Base-by-base conservation (phyloP, 345 rosid genomes). In the Citrus mangshanensis region DNA sequence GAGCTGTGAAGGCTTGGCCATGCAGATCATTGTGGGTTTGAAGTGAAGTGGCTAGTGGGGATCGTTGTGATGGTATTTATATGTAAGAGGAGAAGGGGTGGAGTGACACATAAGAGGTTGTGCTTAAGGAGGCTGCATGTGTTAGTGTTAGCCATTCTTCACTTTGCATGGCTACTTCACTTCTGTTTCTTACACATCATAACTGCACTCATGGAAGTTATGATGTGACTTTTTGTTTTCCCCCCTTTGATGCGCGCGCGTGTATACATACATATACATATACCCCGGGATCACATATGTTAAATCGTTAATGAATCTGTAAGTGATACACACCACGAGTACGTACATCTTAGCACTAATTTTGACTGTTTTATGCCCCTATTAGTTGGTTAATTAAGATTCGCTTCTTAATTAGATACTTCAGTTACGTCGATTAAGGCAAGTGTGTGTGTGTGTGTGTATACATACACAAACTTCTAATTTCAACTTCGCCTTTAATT, bases 121-220 rank as follows among this genome's bases (percentile, higher is more conserved):
- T 25, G 56, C 71, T 79, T 38, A 77, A 76, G 84, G 38, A 3
- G 71, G 46, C 9, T 51, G 22, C 56, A 4, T 51, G 56, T 51
- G 56, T 38, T 4, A 27, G 86, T 51, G 56, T 38, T 4, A 27
- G 86, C 79, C 86, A 85, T 79, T 69, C 75, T 79, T 83, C 86
- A 24, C n/a, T 80, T 68, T 87, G 91, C 92, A 89, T 85, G 94
- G 83, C 56, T 28, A 27, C 70, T 21, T 68, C 54, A 22, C 27
- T 16, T 35, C 37, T 7, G 6, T 10, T 22, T 32, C 73, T 80
- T 68, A 81, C 88, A 80, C 80, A 67, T 85, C 78, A 60, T 69
- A 34, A 27, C 61, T 25, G 32, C 35, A 58, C 68, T 30, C 8
- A 46, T 16, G 40, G 78, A 80, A 84, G 82, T 73, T 42, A 42